phyloP scores from a whole-genome alignment of 2,329 filamentous ascomycete genomes.

The Apiospora pterosperma region DNA sequence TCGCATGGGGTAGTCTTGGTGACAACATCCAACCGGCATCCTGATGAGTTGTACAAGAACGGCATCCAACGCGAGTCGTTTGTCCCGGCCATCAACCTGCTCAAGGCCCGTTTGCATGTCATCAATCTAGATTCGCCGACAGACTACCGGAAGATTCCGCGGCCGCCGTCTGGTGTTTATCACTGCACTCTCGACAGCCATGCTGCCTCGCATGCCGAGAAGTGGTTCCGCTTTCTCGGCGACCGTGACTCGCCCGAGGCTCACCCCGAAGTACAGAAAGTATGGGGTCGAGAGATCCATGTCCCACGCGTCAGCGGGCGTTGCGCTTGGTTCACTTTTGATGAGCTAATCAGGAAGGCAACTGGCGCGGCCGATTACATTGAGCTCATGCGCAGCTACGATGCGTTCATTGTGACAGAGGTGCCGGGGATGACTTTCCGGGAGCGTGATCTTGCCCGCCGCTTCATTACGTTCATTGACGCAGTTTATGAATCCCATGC shows the following conservation, averaged over 20 bases:
- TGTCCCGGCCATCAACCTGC: constrained; percentile 88
- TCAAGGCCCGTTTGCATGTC: constrained; percentile 79
- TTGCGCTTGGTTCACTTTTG: constrained; percentile 87
- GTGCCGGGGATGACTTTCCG: constrained; percentile 88
- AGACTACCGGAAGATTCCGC: constrained; percentile 95
- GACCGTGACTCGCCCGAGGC: constrained; percentile 74
- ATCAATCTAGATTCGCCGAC: constrained; percentile 94
- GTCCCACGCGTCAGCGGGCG: constrained; percentile 86
- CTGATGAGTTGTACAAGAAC: constrained; percentile 95
- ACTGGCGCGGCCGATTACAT: constrained; percentile 94
- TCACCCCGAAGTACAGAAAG: constrained; percentile 72
- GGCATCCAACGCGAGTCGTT: constrained; percentile 95
- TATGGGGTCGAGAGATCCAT: constrained; percentile 88
- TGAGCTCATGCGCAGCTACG: constrained; percentile 84
- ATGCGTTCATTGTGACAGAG: constrained; percentile 88
- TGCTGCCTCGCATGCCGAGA: constrained; percentile 77
- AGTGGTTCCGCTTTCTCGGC: constrained; percentile 94
- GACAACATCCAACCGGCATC: constrained; percentile 95
- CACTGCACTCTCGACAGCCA: constrained; percentile 80
- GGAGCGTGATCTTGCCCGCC: constrained; percentile 80
- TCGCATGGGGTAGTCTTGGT: constrained; percentile 94
- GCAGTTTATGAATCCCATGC: constrained; percentile 89
- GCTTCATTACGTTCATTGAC: constrained; percentile 98
- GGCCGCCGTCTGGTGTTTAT: constrained; percentile 90
- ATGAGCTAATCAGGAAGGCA: constrained; percentile 83